A percentile compares a stretch with the other conserved stretches of the same genome.
phyloP scores from a whole-genome alignment of 2,329 filamentous ascomycete genomes.

The Stachybotrys elegans region DNA sequence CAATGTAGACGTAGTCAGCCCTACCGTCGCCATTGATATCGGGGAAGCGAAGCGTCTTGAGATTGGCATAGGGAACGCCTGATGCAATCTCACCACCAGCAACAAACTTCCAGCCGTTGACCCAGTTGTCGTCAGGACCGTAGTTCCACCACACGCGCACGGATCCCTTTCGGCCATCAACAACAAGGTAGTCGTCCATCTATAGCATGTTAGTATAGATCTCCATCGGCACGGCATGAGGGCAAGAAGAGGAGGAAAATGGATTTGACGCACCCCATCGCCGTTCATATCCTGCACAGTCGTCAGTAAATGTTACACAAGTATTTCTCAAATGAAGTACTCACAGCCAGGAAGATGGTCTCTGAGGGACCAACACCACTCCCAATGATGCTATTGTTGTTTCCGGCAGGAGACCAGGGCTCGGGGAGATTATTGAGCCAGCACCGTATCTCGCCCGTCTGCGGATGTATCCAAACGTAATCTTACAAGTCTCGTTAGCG shows the following conservation, averaged over 20 bases:
- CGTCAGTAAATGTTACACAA: background rate
- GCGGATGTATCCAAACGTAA: slow-evolving; percentile 12
- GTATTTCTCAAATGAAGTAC: background rate
- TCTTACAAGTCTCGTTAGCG: slow-evolving; percentile 6
- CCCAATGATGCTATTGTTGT: slow-evolving; percentile 9
- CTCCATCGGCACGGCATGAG: background rate
- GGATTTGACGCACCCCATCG: slow-evolving; percentile 9
- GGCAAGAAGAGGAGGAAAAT: background rate
- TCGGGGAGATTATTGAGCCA: slow-evolving; percentile 13
- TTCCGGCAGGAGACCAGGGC: slow-evolving; percentile 10
- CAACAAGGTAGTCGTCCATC: slow-evolving; percentile 13
- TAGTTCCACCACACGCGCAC: slow-evolving; percentile 15
- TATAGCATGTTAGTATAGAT: too few relatives aligned
- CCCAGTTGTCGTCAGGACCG: slow-evolving; percentile 11
- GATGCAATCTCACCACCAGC: slow-evolving; percentile 16
- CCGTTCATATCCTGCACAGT: slow-evolving; percentile 12
- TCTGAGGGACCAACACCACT: slow-evolving; percentile 7
- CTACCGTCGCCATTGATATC: slow-evolving; percentile 20
- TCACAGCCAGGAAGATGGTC: slow-evolving; percentile 7
- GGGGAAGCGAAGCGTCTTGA: slow-evolving; percentile 15
- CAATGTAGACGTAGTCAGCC: slow-evolving; percentile 18
- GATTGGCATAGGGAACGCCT: slow-evolving; percentile 17
- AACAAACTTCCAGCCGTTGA: slow-evolving; percentile 16
- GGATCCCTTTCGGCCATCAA: slow-evolving; percentile 8
- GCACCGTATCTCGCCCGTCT: slow-evolving; percentile 9